These are phyloP conservation scores for Botrytis porri DNA, from an alignment of 2,329 filamentous ascomycete species.

Conservation along the genomic window DNA sequence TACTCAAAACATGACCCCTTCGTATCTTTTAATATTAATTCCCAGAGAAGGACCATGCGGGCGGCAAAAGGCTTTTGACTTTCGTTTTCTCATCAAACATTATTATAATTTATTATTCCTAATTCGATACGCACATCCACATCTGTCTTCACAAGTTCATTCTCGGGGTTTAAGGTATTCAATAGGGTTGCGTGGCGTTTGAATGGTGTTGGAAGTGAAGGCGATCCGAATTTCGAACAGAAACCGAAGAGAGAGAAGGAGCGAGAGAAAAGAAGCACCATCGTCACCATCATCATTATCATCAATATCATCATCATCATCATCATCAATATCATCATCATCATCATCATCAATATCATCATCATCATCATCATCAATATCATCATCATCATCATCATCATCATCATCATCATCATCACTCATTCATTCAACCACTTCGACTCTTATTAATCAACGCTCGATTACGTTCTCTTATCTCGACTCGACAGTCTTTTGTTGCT, in stretches of 20 bases:
- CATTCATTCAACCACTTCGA: background rate
- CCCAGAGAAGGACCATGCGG: background rate
- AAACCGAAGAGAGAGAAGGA: background rate
- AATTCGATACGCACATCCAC: background rate
- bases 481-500: background rate
- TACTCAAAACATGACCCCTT: background rate
- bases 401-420: too few species aligned
- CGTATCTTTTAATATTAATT: conserved; percentile 3
- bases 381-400: too few species aligned
- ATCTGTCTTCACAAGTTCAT: background rate
- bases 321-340: too few species aligned
- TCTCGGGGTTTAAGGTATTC: background rate
- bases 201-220: background rate
- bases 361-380: too few species aligned
- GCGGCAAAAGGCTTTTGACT: background rate
- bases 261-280: background rate
- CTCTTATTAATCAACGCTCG: background rate
- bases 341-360: too few species aligned
- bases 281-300: too few species aligned
- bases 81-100: background rate
- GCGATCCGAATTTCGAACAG: background rate
- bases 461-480: background rate
- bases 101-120: background rate
- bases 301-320: too few species aligned
- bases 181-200: background rate